Evolutionary conservation across 2,329 filamentous ascomycete species (phyloP).

Genomic region (Penicillium sp.): DNA sequence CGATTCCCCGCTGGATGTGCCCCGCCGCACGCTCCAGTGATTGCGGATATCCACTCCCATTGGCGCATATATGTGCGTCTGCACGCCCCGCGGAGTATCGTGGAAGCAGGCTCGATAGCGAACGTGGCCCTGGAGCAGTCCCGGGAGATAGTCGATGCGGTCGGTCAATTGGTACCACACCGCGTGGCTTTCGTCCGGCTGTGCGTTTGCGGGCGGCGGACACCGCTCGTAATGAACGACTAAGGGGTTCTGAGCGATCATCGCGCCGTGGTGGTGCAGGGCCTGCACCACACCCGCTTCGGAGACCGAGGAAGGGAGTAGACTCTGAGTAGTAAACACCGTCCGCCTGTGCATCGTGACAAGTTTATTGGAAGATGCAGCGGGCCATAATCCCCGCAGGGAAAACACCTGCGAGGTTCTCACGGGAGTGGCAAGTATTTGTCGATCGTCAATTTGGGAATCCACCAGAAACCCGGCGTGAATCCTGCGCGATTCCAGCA

Average conservation of each 20-base stretch:
- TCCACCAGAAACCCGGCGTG: background rate
- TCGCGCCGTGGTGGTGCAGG: slow-evolving; percentile 71
- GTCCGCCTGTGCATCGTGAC: slow-evolving; percentile 11
- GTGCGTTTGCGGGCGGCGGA: slow-evolving; percentile 63
- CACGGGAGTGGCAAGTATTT: background rate
- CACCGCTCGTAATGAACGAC: slow-evolving; percentile 70
- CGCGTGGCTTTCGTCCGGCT: slow-evolving; percentile 66
- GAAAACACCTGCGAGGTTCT: background rate
- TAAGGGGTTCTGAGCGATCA: slow-evolving; percentile 83
- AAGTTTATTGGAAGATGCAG: background rate
- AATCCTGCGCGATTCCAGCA: background rate
- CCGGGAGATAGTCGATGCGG: slow-evolving; percentile 70
- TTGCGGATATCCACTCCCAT: slow-evolving; percentile 76
- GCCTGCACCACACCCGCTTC: slow-evolving; percentile 67
- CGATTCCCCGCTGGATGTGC: slow-evolving; percentile 58
- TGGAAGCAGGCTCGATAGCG: slow-evolving; percentile 78
- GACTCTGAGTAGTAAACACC: slow-evolving; percentile 1
- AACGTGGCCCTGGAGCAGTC: slow-evolving; percentile 60
- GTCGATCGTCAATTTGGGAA: background rate
- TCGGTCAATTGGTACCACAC: slow-evolving; percentile 78
- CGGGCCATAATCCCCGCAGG: background rate
- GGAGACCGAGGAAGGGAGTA: slow-evolving; percentile 51
- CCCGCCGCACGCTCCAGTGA: slow-evolving; percentile 73
- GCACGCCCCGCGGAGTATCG: slow-evolving; percentile 67
- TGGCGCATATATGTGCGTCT: slow-evolving; percentile 80